phyloP scores from a whole-genome alignment of 2,329 filamentous ascomycete species.

The Paraphaeosphaeria minitans region DNA sequence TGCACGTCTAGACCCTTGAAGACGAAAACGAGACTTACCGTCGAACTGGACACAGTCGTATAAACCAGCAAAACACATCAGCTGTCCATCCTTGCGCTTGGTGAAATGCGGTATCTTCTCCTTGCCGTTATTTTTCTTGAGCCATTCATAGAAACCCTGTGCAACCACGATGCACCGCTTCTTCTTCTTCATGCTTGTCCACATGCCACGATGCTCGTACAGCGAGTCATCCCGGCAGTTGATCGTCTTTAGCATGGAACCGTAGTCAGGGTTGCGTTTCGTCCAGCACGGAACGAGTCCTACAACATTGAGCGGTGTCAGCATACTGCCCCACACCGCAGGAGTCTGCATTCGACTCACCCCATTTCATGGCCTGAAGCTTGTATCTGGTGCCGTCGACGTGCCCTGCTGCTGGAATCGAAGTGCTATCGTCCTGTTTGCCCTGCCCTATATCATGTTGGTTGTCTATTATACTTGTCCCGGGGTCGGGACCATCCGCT shows the following conservation, averaged over 20 bases:
- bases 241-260: slow-evolving; percentile 82
- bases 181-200: slow-evolving; percentile 85
- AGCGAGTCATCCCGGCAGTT: slow-evolving; percentile 94
- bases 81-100: slow-evolving; percentile 76
- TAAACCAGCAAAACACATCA: slow-evolving; percentile 89
- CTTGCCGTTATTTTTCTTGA: slow-evolving; percentile 76
- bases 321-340: slow-evolving; percentile 11
- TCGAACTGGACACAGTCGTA: slow-evolving; percentile 90
- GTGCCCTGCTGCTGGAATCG: slow-evolving; percentile 24
- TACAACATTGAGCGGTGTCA: slow-evolving; percentile 25
- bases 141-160: slow-evolving; percentile 96
- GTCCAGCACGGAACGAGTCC: slow-evolving; percentile 91
- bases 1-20: background rate
- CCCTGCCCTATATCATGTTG: slow-evolving; percentile 17
- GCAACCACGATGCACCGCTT: slow-evolving; percentile 88
- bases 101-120: slow-evolving; percentile 86
- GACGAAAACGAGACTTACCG: slow-evolving; percentile 53
- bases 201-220: slow-evolving; percentile 77
- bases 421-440: slow-evolving; percentile 17
- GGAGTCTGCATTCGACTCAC: slow-evolving; percentile 28
- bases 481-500: slow-evolving; percentile 69
- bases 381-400: slow-evolving; percentile 67
- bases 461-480: slow-evolving; percentile 44
- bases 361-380: slow-evolving; percentile 95
- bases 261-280: slow-evolving; percentile 79